Base-by-base conservation (phyloP, 345 rosid genomes). In the Hibiscus mutabilis region DNA sequence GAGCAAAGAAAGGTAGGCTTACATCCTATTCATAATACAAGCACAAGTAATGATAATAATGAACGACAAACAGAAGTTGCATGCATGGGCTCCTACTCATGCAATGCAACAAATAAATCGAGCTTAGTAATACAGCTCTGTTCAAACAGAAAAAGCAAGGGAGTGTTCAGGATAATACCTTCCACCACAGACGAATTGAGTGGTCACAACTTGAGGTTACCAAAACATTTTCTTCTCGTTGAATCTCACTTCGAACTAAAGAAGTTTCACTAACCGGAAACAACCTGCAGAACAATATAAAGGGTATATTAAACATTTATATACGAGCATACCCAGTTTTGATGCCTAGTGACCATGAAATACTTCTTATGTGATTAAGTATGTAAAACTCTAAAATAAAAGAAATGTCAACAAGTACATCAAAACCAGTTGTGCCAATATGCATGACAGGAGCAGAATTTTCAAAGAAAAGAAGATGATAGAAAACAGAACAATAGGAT, bases 141-240 rank as follows among this genome's bases (percentile, higher is more conserved):
- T 49, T 21, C n/a, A 61, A 21, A 63, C 16, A 15, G 33, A 3
- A n/a, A 47, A 72, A 19, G 31, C 19, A 31, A 6, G 9, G 10
- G 2, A 60, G 49, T 18, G 49, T 37, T 19, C 21, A 6, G 33
- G 67, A 62, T 49, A 18, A n/a, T 80, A 89, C 95, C 92, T 89
- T 87, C 89, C 86, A 82, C 91, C 91, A 89, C 16, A 86, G 59
- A 60, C 91, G 89, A 82, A 89, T 83, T 5, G 91, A 76, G 63
- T 74, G 91, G 52, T 84, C 91, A 69, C 66, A 70, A 70, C 90
- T 87, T 65, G 95, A 87, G 33, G 89, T 84, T 27, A 86, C 81
- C 80, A 89, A 74, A 58, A 83, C 70, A 70, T 78, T 89, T 75
- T 85, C 85, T 46, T 76, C 70, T 66, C 83, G 69, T 77, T 75